Evolutionary conservation across 2,329 filamentous ascomycete genomes (phyloP).

Genomic region (Nigrospora osmanthi): DNA sequence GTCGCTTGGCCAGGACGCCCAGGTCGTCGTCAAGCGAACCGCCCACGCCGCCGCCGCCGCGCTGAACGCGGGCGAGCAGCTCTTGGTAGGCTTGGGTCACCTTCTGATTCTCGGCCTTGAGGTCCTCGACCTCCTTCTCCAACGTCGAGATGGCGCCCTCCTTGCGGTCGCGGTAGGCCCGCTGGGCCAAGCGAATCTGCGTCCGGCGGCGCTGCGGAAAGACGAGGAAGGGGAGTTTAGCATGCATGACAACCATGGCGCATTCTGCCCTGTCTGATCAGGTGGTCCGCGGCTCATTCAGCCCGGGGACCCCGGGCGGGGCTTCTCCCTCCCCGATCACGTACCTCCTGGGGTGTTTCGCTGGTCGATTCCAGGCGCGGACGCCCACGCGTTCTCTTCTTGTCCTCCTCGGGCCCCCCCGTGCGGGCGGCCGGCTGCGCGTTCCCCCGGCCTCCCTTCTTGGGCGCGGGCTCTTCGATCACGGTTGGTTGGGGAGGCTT

Average conservation of each 20-base stretch:
- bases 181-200: conserved; percentile 79
- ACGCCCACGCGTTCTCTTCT: conserved; percentile 61
- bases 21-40: conserved; percentile 51
- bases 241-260: not conserved
- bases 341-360: conserved; percentile 70
- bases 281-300: not conserved
- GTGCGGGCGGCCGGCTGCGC: conserved; percentile 16
- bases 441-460: conserved; percentile 24
- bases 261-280: conserved; percentile 1
- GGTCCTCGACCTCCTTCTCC: conserved; percentile 59
- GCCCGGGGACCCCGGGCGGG: no score
- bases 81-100: conserved; percentile 66
- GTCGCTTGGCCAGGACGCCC: conserved; percentile 41
- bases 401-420: conserved; percentile 35
- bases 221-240: conserved; percentile 7
- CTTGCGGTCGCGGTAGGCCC: conserved; percentile 79
- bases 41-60: no score
- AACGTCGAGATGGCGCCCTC: conserved; percentile 71
- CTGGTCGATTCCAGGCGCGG: conserved; percentile 71
- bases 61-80: conserved; percentile 55
- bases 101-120: conserved; percentile 63
- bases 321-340: conserved; percentile 25
- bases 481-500: conserved; percentile 8
- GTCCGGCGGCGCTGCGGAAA: conserved; percentile 62
- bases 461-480: conserved; percentile 8